phyloP scores from a whole-genome alignment of 1,284 basidiomycete genomes.

The Cutaneotrichosporon dermatis region DNA sequence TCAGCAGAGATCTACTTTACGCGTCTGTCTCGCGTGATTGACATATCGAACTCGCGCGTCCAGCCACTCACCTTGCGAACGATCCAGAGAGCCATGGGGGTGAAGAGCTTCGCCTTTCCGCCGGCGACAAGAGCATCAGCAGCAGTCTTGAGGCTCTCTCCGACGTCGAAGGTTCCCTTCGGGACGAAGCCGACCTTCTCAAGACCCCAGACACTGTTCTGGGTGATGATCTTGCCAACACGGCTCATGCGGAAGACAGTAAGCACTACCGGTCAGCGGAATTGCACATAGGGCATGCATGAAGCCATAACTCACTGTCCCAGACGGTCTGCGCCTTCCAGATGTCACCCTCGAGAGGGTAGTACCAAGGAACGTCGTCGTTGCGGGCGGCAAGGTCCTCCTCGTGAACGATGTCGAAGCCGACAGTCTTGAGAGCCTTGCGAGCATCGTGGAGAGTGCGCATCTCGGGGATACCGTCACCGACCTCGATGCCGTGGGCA shows the following conservation, averaged over 20 bases:
- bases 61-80: conserved; percentile 24
- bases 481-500: conserved; percentile 83
- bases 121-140: conserved; percentile 74
- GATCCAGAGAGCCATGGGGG: conserved; percentile 45
- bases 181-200: conserved; percentile 79
- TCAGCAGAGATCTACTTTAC: too few relatives aligned
- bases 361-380: conserved; percentile 88
- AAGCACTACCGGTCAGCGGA: conserved; percentile 50
- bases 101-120: conserved; percentile 74
- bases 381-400: conserved; percentile 82
- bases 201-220: conserved; percentile 70
- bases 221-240: conserved; percentile 80
- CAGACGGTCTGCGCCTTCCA: conserved; percentile 87
- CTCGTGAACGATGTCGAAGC: conserved; percentile 84
- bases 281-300: not conserved
- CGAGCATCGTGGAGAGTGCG: conserved; percentile 69
- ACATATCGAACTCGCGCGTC: not conserved
- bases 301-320: conserved; percentile 57
- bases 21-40: too few relatives aligned
- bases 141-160: conserved; percentile 82
- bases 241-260: conserved; percentile 85
- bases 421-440: conserved; percentile 74
- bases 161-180: conserved; percentile 88
- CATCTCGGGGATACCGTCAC: conserved; percentile 98
- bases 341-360: conserved; percentile 91